These are phyloP conservation scores for Penicillium ucsense DNA, from an alignment of 495 filamentous ascomycete species.

Conservation along the genomic window DNA sequence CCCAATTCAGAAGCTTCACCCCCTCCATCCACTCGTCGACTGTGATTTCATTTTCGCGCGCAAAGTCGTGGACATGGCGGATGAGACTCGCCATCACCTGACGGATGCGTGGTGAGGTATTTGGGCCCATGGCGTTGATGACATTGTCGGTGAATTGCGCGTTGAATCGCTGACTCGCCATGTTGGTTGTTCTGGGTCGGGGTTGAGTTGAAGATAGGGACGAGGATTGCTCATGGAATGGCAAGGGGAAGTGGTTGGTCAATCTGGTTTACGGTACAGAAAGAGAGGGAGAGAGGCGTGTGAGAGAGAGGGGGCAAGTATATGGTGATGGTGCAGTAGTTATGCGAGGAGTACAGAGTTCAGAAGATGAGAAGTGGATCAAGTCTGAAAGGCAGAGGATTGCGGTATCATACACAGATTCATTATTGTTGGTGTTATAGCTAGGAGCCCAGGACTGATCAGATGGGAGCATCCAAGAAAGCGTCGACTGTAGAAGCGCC, in stretches of 20 bases:
- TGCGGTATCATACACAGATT: too few species aligned
- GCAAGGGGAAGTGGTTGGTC: not conserved
- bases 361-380: too few species aligned
- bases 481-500: too few species aligned
- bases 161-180: constrained; percentile 38
- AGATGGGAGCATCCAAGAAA: too few species aligned
- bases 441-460: too few species aligned
- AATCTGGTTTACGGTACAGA: too few species aligned
- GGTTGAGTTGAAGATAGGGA: not conserved
- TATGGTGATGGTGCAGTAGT: too few species aligned
- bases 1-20: constrained; percentile 54
- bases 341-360: too few species aligned
- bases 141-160: constrained; percentile 59
- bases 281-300: too few species aligned
- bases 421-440: too few species aligned
- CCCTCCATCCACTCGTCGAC: constrained; percentile 39
- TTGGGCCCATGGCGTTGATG: constrained; percentile 60
- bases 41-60: constrained; percentile 40
- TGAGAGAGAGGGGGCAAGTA: too few species aligned
- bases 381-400: too few species aligned
- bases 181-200: constrained; percentile 5
- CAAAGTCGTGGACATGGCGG: constrained; percentile 38
- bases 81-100: constrained; percentile 34
- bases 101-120: constrained; percentile 46
- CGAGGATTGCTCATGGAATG: not conserved